Base-by-base conservation (phyloP, 345 rosid genomes). In the Eucalyptus caleyi region DNA sequence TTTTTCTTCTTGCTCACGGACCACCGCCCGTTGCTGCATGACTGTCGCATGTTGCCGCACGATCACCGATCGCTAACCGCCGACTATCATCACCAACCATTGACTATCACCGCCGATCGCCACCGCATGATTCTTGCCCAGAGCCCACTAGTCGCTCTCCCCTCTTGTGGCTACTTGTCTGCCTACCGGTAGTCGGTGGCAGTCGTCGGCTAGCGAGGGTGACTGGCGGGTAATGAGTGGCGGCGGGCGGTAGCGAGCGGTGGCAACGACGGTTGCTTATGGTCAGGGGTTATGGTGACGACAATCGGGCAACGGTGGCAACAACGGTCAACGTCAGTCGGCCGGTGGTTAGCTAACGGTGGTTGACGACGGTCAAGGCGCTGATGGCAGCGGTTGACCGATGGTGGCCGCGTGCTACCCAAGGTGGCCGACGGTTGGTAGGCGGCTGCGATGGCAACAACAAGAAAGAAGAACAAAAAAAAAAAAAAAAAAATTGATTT, bases 371-470 rank as follows among this genome's bases (percentile, higher is more conserved):
- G 7, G 18, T 50, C 0, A 2, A 3, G 51, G 51, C 7, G 3
- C 1, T 5, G 1, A 15, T 14, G 6, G 16, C 1, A 0, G 3
- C 1, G 18, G 3, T 50, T 5, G 18, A 15, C 7, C 6, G 1
- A 50, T 5, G 18, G 18, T 50, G 51, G 51, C 3, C 6, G 3
- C 1, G 14, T 47, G 50, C 50, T 11, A 11, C 50, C 50, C 14
- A 11, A 47, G 14, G 50, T 47, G 14, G 50, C 15, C 15, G 1
- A 15, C 3, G 6, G 3, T 50, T 15, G 51, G 51, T 14, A 50
- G 18, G 51, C 1, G 3, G 3, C 51, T 1, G 1, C 6, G 2
- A 13, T 50, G 16, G 18, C 7, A 7, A 15, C 18, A 15, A 3
- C 18, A 50, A 50, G 18, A 14, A 50, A 50, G 18, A 50, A 50